A percentile compares a stretch with the other conserved stretches of the same genome.
phyloP scores from a whole-genome alignment of 75 land plant species.

The Selaginella moellendorffii region DNA sequence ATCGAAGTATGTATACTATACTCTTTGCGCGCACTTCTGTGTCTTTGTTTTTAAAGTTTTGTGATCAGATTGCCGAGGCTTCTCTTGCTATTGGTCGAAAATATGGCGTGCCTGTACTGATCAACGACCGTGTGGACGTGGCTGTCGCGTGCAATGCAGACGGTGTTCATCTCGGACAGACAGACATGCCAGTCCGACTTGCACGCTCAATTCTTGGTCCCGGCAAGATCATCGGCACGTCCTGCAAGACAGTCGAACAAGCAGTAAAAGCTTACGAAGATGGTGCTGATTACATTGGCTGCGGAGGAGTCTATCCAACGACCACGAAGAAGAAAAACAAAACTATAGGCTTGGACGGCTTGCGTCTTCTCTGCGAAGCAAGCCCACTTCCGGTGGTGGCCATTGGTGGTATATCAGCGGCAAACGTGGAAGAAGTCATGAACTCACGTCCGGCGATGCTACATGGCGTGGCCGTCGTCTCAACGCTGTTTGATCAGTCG shows the following conservation, averaged over 20 bases:
- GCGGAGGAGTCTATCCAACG: slow-evolving; percentile 80
- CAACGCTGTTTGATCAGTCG: slow-evolving; percentile 58
- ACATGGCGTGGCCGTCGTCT: slow-evolving; percentile 81
- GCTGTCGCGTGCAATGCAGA: slow-evolving; percentile 81
- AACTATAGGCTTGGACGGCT: slow-evolving; percentile 63
- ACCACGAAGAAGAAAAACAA: slow-evolving; percentile 65
- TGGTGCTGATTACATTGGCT: slow-evolving; percentile 86
- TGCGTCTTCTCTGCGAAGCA: slow-evolving; percentile 39
- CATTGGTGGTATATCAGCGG: slow-evolving; percentile 58
- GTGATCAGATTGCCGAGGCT: slow-evolving; percentile 23
- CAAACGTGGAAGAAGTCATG: slow-evolving; percentile 52
- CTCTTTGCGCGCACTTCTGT: not conserved
- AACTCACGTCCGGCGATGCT: slow-evolving; percentile 37
- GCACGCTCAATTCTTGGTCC: slow-evolving; percentile 65
- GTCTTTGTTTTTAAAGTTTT: not conserved
- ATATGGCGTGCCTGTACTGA: slow-evolving; percentile 49
- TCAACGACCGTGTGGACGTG: slow-evolving; percentile 73
- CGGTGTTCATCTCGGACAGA: slow-evolving; percentile 84
- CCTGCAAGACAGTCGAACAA: slow-evolving; percentile 80
- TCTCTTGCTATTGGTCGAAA: slow-evolving; percentile 46
- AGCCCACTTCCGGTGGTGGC: slow-evolving; percentile 84
- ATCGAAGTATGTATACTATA: slow-evolving; percentile 15
- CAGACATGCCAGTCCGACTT: slow-evolving; percentile 50
- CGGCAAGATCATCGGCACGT: slow-evolving; percentile 69
- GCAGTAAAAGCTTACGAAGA: slow-evolving; percentile 60